These are phyloP conservation scores for Tolypocladium inflatum DNA, from an alignment of 2,329 filamentous ascomycete species.

Conservation along the genomic window DNA sequence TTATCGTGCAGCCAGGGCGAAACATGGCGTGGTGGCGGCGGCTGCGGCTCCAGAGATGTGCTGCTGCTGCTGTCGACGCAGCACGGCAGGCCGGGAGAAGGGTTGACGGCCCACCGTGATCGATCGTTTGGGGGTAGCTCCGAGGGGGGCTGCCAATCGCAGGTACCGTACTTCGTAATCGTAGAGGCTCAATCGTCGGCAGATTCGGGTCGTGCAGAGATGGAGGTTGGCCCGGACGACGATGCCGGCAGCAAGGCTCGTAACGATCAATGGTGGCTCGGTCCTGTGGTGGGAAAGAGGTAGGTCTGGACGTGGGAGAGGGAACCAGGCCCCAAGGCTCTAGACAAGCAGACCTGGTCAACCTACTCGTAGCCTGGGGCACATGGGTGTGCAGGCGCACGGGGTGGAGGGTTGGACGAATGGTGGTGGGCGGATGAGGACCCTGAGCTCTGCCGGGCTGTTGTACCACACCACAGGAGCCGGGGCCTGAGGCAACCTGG, in stretches of 20 bases:
- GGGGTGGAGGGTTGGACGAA: background rate
- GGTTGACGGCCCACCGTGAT: background rate
- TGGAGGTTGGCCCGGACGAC: background rate
- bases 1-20: background rate
- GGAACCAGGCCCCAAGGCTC: background rate
- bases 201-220: background rate
- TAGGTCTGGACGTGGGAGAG: background rate
- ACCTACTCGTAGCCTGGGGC: background rate
- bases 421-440: background rate
- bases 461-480: background rate
- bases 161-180: background rate
- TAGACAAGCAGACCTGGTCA: background rate
- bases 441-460: background rate
- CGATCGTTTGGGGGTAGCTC: background rate
- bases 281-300: background rate
- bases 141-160: background rate
- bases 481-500: background rate
- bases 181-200: background rate
- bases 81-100: background rate
- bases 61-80: background rate
- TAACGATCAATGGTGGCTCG: background rate
- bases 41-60: background rate
- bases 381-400: background rate
- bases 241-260: background rate
- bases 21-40: conserved; percentile 1